phyloP scores from a whole-genome alignment of 768 basidiomycete species.

The Agaricus sinodeliciosus region DNA sequence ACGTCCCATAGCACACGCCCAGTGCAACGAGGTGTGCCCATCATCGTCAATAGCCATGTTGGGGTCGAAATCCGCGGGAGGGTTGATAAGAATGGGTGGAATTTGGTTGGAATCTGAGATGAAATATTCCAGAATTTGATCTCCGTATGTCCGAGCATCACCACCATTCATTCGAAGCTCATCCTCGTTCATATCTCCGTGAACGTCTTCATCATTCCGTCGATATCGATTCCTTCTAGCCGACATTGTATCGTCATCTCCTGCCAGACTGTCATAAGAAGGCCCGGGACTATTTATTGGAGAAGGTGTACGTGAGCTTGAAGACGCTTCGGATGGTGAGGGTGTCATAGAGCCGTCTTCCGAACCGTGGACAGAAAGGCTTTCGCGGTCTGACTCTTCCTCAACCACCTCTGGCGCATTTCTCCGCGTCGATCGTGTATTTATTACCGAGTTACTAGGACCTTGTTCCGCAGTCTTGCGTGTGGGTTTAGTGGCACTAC shows the following conservation, averaged over 20 bases:
- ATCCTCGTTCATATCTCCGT: constrained; percentile 36
- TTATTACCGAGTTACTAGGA: constrained; percentile 29
- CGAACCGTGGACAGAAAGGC: constrained; percentile 64
- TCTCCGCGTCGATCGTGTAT: constrained; percentile 58
- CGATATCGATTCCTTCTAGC: constrained; percentile 42
- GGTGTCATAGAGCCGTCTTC: constrained; percentile 88
- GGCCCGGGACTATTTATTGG: constrained; percentile 62
- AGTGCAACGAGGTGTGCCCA: constrained; percentile 93
- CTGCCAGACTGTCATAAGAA: constrained; percentile 35
- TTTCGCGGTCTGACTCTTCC: constrained; percentile 58
- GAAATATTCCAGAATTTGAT: constrained; percentile 97
- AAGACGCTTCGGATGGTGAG: constrained; percentile 79
- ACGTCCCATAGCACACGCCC: constrained; percentile 99
- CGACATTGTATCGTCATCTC: constrained; percentile 29
- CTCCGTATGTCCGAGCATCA: constrained; percentile 75
- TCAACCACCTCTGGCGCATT: constrained; percentile 38
- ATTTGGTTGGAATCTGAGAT: constrained; percentile 94
- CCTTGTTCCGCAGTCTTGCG: constrained; percentile 38
- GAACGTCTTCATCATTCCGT: constrained; percentile 39
- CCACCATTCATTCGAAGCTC: constrained; percentile 40
- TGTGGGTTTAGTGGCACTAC: constrained; percentile 32
- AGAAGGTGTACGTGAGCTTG: constrained; percentile 90
- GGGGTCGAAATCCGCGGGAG: constrained; percentile 88
- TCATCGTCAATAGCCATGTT: constrained; percentile 98
- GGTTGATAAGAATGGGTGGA: constrained; percentile 79